Evolutionary conservation across 2,329 filamentous ascomycete species (phyloP).

Genomic region (Graphilbum fragrans): DNA sequence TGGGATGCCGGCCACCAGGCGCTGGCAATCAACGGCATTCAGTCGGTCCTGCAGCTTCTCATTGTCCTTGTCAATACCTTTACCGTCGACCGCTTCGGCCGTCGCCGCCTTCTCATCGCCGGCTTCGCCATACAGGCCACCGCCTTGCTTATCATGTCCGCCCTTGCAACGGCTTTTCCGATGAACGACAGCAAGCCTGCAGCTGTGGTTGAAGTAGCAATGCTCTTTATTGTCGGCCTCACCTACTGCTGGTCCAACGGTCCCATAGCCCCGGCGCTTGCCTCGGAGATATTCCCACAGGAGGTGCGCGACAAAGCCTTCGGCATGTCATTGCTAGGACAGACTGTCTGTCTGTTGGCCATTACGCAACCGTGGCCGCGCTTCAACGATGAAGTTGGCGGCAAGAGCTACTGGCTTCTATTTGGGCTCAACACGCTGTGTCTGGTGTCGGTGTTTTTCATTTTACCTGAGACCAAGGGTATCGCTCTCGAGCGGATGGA

Average conservation of each 20-base stretch:
- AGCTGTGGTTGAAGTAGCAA: conserved; percentile 24
- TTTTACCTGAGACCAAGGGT: conserved; percentile 2
- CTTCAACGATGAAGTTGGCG: conserved; percentile 2
- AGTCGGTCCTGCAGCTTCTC: conserved; percentile 21
- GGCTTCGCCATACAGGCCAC: conserved; percentile 2
- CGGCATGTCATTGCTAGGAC: conserved; percentile 1
- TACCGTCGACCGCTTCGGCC: conserved; percentile 13
- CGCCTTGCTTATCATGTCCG: background rate
- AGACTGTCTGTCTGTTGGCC: conserved; percentile 1
- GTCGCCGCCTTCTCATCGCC: conserved; percentile 29
- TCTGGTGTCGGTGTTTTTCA: background rate
- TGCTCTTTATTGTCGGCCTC: conserved; percentile 28
- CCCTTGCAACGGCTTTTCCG: conserved; percentile 1
- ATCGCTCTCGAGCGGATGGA: conserved; percentile 3
- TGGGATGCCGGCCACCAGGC: conserved; percentile 2
- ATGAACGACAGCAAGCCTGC: conserved; percentile 21
- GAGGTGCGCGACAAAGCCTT: conserved; percentile 4
- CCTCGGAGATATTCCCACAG: conserved; percentile 3
- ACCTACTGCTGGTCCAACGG: conserved; percentile 20
- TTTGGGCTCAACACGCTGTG: conserved; percentile 1
- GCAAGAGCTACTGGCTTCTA: conserved; percentile 3
- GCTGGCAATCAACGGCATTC: conserved; percentile 3
- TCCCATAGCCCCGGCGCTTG: background rate
- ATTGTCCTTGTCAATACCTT: conserved; percentile 35
- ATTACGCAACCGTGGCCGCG: conserved; percentile 1